Percentiles rank a stretch among this genome's conserved stretches.
Evolutionary conservation across 2,329 filamentous ascomycete species (phyloP).

Genomic region (Nothophoma quercina): DNA sequence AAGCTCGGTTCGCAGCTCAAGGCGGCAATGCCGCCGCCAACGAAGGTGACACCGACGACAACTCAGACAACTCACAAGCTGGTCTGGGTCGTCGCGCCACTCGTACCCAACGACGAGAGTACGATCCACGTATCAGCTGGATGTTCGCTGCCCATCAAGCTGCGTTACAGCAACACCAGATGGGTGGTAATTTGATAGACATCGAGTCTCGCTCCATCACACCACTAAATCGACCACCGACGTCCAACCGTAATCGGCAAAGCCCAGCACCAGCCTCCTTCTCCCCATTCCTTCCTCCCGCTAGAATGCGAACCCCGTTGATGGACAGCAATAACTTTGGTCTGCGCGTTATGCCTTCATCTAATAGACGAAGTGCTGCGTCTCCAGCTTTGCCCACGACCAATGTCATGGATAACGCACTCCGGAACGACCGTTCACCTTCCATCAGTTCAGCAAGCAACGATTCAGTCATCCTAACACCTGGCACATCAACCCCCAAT

Average conservation of each 20-base stretch:
- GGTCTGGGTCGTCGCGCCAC: constrained; percentile 31
- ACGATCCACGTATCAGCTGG: constrained; percentile 52
- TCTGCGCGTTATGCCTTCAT: constrained; percentile 40
- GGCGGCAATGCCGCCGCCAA: constrained; percentile 32
- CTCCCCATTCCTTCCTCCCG: constrained; percentile 45
- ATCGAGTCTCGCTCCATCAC: constrained; percentile 49
- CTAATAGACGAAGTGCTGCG: constrained; percentile 36
- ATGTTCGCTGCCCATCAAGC: constrained; percentile 53
- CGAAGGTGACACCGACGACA: constrained; percentile 49
- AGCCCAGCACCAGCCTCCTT: constrained; percentile 45
- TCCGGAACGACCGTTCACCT: constrained; percentile 34
- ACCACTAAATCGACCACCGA: constrained; percentile 49
- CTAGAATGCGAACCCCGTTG: constrained; percentile 45
- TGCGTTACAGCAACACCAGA: constrained; percentile 46
- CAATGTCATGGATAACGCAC: constrained; percentile 20
- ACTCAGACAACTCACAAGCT: constrained; percentile 50
- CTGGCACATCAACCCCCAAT: constrained; percentile 38
- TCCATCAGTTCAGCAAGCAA: constrained; percentile 41
- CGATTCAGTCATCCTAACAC: constrained; percentile 38
- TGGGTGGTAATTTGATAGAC: constrained; percentile 43
- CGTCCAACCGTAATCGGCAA: constrained; percentile 49
- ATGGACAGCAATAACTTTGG: constrained; percentile 40
- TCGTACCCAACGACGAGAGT: constrained; percentile 43
- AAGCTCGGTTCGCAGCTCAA: constrained; percentile 36
- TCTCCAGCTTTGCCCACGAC: constrained; percentile 30